Percentiles rank a stretch among this genome's conserved stretches.
These are phyloP conservation scores for Euclidium syriacum DNA, from an alignment of 345 rosid genomes.

Conservation along the genomic window DNA sequence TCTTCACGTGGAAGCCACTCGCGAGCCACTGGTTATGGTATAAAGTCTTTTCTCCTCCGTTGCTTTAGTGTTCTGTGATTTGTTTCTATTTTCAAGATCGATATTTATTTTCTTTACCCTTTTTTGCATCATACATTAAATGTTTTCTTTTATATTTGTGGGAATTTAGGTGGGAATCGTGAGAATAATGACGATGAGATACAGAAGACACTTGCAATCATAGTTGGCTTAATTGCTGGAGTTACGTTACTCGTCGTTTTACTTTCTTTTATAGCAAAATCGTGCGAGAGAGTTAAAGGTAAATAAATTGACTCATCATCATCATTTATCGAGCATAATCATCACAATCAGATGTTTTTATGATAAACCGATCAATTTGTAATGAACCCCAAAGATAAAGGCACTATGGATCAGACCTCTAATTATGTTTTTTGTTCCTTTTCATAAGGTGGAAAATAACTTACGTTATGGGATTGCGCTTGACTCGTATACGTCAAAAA, in stretches of 20 bases:
- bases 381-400: constrained; percentile 11
- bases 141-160: background rate
- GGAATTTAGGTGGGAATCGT: constrained; percentile 25
- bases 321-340: background rate
- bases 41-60: background rate
- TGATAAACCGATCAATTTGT: background rate
- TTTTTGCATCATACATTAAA: background rate
- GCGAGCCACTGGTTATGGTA: constrained; percentile 26
- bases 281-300: constrained; percentile 62
- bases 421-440: background rate
- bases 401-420: constrained; percentile 2
- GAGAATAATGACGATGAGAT: constrained; percentile 55
- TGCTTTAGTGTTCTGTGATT: background rate
- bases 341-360: background rate
- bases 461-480: background rate
- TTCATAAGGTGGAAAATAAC: constrained; percentile 28
- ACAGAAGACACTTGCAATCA: constrained; percentile 85
- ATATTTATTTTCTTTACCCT: background rate
- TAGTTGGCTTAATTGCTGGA: constrained; percentile 81
- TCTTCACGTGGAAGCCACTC: constrained; percentile 51
- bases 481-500: background rate
- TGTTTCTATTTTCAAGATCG: background rate
- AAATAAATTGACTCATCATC: background rate
- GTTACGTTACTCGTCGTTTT: constrained; percentile 72
- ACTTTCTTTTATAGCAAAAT: constrained; percentile 59